These are phyloP conservation scores for Saccharum officinarum DNA, from an alignment of 176 grass and related monocot species.

Conservation along the genomic window DNA sequence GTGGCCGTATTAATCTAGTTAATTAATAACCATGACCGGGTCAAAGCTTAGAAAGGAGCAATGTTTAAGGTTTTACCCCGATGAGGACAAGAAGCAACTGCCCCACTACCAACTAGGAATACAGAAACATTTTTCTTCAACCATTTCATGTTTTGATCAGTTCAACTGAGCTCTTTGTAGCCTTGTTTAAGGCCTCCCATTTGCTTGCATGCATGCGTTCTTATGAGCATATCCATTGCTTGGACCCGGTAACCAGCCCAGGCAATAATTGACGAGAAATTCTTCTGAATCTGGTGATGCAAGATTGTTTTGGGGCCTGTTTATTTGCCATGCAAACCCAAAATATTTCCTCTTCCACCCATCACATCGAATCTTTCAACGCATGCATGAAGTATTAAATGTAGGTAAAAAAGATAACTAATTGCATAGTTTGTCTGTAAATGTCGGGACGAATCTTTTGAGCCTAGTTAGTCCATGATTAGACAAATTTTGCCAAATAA, in stretches of 20 bases:
- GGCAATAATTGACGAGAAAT: neutral
- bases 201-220: neutral
- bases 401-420: too few relatives aligned
- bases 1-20: conserved; percentile 4
- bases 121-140: conserved; percentile 7
- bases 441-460: too few relatives aligned
- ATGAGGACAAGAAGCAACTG: conserved; percentile 19
- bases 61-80: neutral
- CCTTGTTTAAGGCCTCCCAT: conserved; percentile 17
- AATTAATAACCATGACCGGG: conserved; percentile 6
- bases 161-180: conserved; percentile 32
- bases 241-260: conserved; percentile 32
- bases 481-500: too few relatives aligned
- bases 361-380: too few relatives aligned
- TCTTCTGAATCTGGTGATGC: conserved; percentile 17
- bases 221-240: conserved; percentile 17
- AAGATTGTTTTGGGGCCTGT: conserved; percentile 27
- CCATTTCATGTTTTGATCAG: conserved; percentile 34
- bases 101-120: neutral
- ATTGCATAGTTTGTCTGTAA: too few relatives aligned
- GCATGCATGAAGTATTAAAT: too few relatives aligned
- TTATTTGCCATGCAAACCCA: too few relatives aligned
- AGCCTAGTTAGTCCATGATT: too few relatives aligned
- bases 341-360: too few relatives aligned
- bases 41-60: conserved; percentile 7